A percentile compares a stretch with the other conserved stretches of the same genome.
Evolutionary conservation across 352 stramenopile genomes (phyloP).

Genomic region (Pythium inflatum): DNA sequence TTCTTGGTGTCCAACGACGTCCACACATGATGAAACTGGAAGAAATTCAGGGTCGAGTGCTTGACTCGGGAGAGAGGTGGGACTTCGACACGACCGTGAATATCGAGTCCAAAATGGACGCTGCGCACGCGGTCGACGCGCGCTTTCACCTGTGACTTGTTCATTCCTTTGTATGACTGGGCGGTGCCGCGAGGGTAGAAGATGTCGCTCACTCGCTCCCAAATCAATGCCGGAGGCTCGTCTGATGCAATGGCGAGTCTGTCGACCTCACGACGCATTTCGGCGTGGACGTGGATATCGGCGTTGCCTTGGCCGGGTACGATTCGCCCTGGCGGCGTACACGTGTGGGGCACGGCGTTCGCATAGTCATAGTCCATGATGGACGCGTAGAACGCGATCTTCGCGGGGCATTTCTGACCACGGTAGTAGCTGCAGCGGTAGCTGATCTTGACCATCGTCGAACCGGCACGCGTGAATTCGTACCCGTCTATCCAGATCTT

Average conservation of each 20-base stretch:
- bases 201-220: too few species aligned
- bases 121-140: not conserved
- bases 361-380: constrained; percentile 15
- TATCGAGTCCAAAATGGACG: constrained; percentile 5
- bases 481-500: constrained; percentile 13
- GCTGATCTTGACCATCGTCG: constrained; percentile 10
- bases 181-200: too few species aligned
- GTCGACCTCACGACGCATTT: too few species aligned
- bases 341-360: constrained; percentile 17
- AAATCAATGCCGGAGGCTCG: too few species aligned
- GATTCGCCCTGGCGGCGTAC: not conserved
- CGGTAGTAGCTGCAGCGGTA: constrained; percentile 19
- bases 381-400: constrained; percentile 3
- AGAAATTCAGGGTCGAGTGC: constrained; percentile 21
- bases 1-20: not conserved
- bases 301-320: not conserved
- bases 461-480: constrained; percentile 3
- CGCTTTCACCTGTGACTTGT: not conserved
- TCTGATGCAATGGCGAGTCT: too few species aligned
- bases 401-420: constrained; percentile 2
- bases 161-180: too few species aligned
- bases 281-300: too few species aligned
- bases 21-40: constrained; percentile 33
- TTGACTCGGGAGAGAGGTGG: constrained; percentile 22
- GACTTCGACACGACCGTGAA: constrained; percentile 33